Percentiles rank a stretch among this genome's conserved stretches.
phyloP scores from a whole-genome alignment of 163 green algal species.

The Chloroidium sp. region DNA sequence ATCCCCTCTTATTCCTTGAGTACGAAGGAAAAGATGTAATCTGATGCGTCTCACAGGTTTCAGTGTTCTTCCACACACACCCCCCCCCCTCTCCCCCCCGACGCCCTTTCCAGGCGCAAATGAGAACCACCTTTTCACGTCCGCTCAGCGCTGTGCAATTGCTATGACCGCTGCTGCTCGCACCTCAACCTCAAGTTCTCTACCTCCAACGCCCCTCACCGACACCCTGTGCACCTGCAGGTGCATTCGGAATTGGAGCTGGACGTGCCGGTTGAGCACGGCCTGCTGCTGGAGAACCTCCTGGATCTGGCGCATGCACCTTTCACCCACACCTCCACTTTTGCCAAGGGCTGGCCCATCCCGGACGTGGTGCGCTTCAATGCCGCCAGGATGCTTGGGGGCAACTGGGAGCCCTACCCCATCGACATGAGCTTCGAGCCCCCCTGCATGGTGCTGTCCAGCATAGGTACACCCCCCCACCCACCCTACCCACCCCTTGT shows the following conservation, averaged over 20 bases:
- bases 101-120: background rate
- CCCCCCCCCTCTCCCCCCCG: background rate
- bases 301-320: conserved; percentile 95
- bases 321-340: conserved; percentile 96
- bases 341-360: conserved; percentile 92
- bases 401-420: conserved; percentile 95
- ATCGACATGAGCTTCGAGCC: conserved; percentile 96
- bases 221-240: background rate
- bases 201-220: background rate
- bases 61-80: background rate
- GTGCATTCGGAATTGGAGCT: conserved; percentile 57
- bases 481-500: background rate
- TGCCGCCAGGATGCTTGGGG: conserved; percentile 48
- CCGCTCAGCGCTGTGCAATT: background rate
- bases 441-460: conserved; percentile 83
- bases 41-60: background rate
- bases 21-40: too few species aligned
- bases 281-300: conserved; percentile 96
- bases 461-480: conserved; percentile 49
- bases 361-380: conserved; percentile 83
- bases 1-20: too few species aligned
- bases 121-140: background rate
- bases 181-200: background rate
- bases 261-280: conserved; percentile 94
- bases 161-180: background rate